A percentile compares a stretch with the other conserved stretches of the same genome.
Evolutionary conservation across 2,329 filamentous ascomycete species (phyloP).

Genomic region (Alternaria gaisen): DNA sequence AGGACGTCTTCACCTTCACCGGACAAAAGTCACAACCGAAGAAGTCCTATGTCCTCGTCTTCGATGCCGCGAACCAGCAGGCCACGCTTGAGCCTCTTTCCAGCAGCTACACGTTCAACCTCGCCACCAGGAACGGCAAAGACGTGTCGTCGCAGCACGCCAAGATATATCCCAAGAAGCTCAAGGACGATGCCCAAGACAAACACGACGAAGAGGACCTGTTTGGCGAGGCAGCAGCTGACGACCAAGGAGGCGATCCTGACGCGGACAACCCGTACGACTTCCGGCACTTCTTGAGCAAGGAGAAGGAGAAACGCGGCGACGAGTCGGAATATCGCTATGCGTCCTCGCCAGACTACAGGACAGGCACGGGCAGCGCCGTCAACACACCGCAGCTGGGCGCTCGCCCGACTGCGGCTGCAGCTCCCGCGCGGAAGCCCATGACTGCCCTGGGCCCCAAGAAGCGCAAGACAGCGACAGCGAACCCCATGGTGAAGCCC

Average conservation of each 20-base stretch:
- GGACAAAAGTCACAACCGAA: constrained; percentile 47
- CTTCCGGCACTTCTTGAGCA: constrained; percentile 57
- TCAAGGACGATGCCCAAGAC: constrained; percentile 32
- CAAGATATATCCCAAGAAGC: constrained; percentile 63
- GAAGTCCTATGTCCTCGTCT: constrained; percentile 67
- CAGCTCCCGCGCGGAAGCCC: constrained; percentile 22
- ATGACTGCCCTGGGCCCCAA: constrained; percentile 27
- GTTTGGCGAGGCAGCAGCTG: constrained; percentile 36
- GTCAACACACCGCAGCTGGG: constrained; percentile 41
- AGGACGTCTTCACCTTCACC: constrained; percentile 52
- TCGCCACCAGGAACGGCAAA: constrained; percentile 72
- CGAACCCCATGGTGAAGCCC: constrained; percentile 31
- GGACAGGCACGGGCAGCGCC: constrained; percentile 40
- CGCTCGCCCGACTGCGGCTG: constrained; percentile 27
- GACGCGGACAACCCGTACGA: constrained; percentile 60
- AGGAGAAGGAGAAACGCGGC: constrained; percentile 42
- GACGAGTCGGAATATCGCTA: constrained; percentile 43
- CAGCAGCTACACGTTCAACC: constrained; percentile 87
- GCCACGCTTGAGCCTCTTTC: constrained; percentile 85
- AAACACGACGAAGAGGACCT: constrained; percentile 43
- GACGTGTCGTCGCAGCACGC: constrained; percentile 72
- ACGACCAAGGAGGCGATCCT: constrained; percentile 49
- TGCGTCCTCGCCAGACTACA: constrained; percentile 41
- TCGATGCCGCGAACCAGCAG: constrained; percentile 75
- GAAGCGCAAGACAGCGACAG: constrained; percentile 41